These are phyloP conservation scores for Plectranthus barbatus DNA, from an alignment of 257 asterid genomes.

Conservation along the genomic window DNA sequence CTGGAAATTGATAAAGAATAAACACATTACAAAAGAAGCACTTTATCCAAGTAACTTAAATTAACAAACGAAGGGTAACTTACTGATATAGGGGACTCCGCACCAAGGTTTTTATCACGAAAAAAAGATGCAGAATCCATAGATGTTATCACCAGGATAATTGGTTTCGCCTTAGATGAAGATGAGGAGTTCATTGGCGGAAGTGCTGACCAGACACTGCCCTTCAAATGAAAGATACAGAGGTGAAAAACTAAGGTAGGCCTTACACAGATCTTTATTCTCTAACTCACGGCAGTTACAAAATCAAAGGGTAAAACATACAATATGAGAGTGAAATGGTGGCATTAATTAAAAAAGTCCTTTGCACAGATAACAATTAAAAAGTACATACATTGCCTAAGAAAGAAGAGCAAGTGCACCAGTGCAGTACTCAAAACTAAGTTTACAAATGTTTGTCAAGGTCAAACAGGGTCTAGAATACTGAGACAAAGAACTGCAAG, in stretches of 20 bases:
- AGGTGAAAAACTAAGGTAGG: constrained; percentile 28
- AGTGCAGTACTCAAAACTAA: background rate
- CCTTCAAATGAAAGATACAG: constrained; percentile 55
- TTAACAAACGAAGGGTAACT: constrained; percentile 22
- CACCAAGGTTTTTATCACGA: constrained; percentile 89
- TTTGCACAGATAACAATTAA: background rate
- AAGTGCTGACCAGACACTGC: constrained; percentile 99
- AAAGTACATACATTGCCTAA: background rate
- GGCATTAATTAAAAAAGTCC: background rate
- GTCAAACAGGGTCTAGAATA: background rate
- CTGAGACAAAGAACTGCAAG: background rate
- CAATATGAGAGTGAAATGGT: no score
- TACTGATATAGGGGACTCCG: constrained; percentile 97
- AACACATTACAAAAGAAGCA: background rate
- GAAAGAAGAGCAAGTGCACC: no score
- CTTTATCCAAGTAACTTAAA: background rate
- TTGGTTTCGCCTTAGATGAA: constrained; percentile 47
- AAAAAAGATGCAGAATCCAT: constrained; percentile 97
- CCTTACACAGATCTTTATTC: constrained; percentile 12
- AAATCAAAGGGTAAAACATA: background rate
- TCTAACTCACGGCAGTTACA: background rate
- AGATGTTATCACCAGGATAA: constrained; percentile 60
- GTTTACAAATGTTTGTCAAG: background rate
- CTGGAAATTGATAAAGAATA: constrained; percentile 28
- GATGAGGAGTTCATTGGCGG: constrained; percentile 62